Evolutionary conservation across 176 grass and related monocot species (phyloP).

Genomic region (Poa pratensis): DNA sequence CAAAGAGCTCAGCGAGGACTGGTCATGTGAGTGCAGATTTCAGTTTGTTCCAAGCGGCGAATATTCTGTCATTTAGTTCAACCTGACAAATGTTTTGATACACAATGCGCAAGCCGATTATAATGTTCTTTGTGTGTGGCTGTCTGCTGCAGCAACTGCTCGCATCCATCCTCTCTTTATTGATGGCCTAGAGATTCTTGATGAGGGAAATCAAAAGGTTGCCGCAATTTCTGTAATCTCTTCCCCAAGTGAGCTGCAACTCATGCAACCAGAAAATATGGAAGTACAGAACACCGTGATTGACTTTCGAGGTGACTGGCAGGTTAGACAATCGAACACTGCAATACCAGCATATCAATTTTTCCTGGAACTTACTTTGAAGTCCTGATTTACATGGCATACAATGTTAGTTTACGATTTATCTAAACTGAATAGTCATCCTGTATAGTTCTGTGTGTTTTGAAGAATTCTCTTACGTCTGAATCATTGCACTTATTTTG

Average conservation of each 20-base stretch:
- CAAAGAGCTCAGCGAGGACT: conserved; percentile 71
- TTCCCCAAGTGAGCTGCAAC: conserved; percentile 68
- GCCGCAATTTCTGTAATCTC: conserved; percentile 66
- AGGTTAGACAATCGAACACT: conserved; percentile 53
- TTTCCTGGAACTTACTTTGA: neutral
- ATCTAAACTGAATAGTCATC: too few relatives aligned
- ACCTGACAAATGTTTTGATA: neutral
- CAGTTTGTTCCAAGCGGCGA: neutral
- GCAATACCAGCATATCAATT: neutral
- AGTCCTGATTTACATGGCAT: conserved; percentile 5
- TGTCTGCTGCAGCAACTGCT: conserved; percentile 63
- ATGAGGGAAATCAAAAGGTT: conserved; percentile 57
- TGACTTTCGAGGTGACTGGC: conserved; percentile 78
- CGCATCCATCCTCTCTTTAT: conserved; percentile 80
- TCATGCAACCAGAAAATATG: conserved; percentile 59
- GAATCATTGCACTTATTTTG: too few relatives aligned
- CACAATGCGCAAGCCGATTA: neutral
- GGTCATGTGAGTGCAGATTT: conserved; percentile 70
- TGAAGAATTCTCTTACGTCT: too few relatives aligned
- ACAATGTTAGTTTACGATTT: neutral
- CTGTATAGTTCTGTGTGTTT: too few relatives aligned
- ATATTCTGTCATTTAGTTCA: neutral
- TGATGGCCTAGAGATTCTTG: conserved; percentile 56
- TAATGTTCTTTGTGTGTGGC: neutral
- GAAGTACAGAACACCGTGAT: conserved; percentile 68